Evolutionary conservation across 768 basidiomycete genomes (phyloP).

Genomic region (Podaxis rugospora): DNA sequence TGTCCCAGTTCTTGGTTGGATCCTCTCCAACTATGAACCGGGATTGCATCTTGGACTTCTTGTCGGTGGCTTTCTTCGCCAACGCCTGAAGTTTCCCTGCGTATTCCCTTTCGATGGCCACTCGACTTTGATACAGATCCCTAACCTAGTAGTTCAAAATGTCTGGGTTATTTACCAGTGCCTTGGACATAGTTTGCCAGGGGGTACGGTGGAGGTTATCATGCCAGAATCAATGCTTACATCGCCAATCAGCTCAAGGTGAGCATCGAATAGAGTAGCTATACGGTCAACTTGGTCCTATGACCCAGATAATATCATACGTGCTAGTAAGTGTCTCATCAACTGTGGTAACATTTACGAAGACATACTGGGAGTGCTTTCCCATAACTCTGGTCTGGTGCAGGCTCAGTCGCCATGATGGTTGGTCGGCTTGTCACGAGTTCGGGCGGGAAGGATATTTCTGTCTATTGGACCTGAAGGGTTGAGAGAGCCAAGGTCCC

Average conservation of each 20-base stretch:
- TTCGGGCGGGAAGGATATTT: slow-evolving; percentile 1
- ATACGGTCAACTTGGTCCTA: slow-evolving; percentile 77
- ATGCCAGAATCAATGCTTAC: slow-evolving; percentile 32
- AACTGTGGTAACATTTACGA: not conserved
- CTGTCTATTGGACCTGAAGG: not conserved
- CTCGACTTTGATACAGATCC: slow-evolving; percentile 66
- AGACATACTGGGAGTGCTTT: slow-evolving; percentile 46
- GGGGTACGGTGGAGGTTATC: not conserved
- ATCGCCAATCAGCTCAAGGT: slow-evolving; percentile 62
- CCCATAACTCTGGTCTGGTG: slow-evolving; percentile 36
- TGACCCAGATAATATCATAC: slow-evolving; percentile 8
- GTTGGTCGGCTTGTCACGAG: not conserved
- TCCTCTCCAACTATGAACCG: slow-evolving; percentile 60
- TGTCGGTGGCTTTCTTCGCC: slow-evolving; percentile 64
- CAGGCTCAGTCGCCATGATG: slow-evolving; percentile 9
- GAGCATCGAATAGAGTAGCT: slow-evolving; percentile 50
- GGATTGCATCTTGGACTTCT: slow-evolving; percentile 55
- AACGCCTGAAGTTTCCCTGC: slow-evolving; percentile 65
- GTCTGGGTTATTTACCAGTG: not conserved
- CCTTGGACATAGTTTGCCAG: not conserved
- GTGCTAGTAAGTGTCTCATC: not conserved
- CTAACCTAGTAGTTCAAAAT: slow-evolving; percentile 45
- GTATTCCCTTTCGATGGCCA: slow-evolving; percentile 73
- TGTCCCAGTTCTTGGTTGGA: slow-evolving; percentile 60
- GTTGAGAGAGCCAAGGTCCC: not conserved